Conservation (phyloP, 768 basidiomycete genomes). For the Phaeotremella skinneri region DNA sequence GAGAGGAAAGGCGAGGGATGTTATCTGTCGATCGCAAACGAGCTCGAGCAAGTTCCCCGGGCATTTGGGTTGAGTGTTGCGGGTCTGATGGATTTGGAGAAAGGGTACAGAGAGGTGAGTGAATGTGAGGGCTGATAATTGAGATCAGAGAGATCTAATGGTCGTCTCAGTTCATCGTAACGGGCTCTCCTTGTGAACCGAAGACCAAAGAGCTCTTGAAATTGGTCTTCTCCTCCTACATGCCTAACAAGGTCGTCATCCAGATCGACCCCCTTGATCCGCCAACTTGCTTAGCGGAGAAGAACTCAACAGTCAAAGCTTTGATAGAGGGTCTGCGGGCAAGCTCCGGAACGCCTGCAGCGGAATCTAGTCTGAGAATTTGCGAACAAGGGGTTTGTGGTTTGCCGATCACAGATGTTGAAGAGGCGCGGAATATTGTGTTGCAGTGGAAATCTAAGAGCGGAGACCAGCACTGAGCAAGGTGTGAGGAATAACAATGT, state of each 20-base stretch:
- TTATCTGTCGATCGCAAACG: constrained; percentile 30
- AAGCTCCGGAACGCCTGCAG: background rate
- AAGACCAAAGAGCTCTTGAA: constrained; percentile 65
- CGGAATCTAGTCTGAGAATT: constrained; percentile 26
- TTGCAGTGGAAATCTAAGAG: too few relatives aligned
- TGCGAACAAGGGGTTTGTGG: constrained; percentile 40
- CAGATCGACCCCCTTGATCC: constrained; percentile 53
- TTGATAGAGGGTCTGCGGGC: constrained; percentile 23
- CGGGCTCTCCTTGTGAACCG: constrained; percentile 18
- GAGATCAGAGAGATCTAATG: background rate
- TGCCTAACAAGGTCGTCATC: constrained; percentile 67
- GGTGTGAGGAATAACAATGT: too few relatives aligned
- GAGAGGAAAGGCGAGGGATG: constrained; percentile 27
- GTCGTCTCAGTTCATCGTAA: constrained; percentile 32
- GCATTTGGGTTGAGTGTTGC: constrained; percentile 34
- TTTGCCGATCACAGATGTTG: constrained; percentile 29
- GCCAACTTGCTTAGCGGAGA: constrained; percentile 21
- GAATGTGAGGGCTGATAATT: background rate
- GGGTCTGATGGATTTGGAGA: constrained; percentile 37
- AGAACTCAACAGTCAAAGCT: constrained; percentile 30
- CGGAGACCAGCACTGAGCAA: too few relatives aligned
- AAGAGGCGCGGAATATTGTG: constrained; percentile 25
- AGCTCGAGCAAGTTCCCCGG: constrained; percentile 36
- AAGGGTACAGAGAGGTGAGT: constrained; percentile 39
- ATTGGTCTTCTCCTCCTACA: constrained; percentile 62